Conservation (phyloP, 768 basidiomycete species). For the Termitomyces sp. region DNA sequence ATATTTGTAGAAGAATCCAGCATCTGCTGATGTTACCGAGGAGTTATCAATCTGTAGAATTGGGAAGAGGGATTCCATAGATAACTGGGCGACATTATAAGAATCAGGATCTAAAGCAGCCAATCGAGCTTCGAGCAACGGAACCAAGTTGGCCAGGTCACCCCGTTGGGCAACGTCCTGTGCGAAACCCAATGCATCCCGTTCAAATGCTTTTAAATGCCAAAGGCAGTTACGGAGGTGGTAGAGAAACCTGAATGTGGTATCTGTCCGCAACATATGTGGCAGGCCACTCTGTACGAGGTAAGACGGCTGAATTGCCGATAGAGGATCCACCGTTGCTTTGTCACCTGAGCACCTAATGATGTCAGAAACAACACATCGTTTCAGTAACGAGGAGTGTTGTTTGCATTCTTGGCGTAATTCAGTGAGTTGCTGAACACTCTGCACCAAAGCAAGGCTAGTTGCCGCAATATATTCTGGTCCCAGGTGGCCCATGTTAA, state of each 20-base stretch:
- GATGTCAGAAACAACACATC: slow-evolving; percentile 42
- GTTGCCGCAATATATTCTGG: slow-evolving; percentile 38
- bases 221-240: slow-evolving; percentile 70
- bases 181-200: slow-evolving; percentile 11
- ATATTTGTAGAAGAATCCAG: slow-evolving; percentile 5
- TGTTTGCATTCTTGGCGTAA: slow-evolving; percentile 26
- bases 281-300: slow-evolving; percentile 75
- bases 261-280: slow-evolving; percentile 61
- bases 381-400: slow-evolving; percentile 27
- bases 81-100: slow-evolving; percentile 26
- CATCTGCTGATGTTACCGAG: not conserved
- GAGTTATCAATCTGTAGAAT: slow-evolving; percentile 10
- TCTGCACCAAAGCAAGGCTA: slow-evolving; percentile 24
- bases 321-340: slow-evolving; percentile 67
- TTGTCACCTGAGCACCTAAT: slow-evolving; percentile 47
- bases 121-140: slow-evolving; percentile 36
- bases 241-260: slow-evolving; percentile 72
- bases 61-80: slow-evolving; percentile 29
- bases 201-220: slow-evolving; percentile 29
- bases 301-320: slow-evolving; percentile 81
- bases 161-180: slow-evolving; percentile 5
- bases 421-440: slow-evolving; percentile 18
- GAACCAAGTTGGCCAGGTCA: slow-evolving; percentile 27
- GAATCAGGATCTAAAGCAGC: slow-evolving; percentile 42
- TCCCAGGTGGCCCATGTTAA: slow-evolving; percentile 36